Percentiles rank a stretch among this genome's conserved stretches.
Evolutionary conservation across 805 yeast genomes (phyloP).

Genomic region (Saturnispora quitensis): DNA sequence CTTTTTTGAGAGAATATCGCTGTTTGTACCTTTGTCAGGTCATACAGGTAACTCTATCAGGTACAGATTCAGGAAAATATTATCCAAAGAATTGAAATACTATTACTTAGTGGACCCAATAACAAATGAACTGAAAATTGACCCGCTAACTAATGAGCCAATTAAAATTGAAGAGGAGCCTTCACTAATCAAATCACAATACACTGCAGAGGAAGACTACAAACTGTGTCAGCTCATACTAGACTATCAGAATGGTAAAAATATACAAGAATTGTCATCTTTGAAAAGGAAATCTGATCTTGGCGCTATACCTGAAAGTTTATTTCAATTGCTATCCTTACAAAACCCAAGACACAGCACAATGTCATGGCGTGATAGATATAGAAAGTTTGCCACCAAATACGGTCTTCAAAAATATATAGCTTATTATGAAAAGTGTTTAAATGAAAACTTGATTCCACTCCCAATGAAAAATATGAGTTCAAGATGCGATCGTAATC

Average conservation of each 20-base stretch:
- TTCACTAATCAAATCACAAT: constrained; percentile 47
- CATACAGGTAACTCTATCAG: constrained; percentile 76
- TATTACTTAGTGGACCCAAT: constrained; percentile 40
- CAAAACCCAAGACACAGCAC: constrained; percentile 46
- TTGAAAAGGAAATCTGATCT: constrained; percentile 18
- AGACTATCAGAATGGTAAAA: constrained; percentile 17
- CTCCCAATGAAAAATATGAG: constrained; percentile 51
- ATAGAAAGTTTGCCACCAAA: constrained; percentile 56
- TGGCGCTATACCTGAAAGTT: constrained; percentile 27
- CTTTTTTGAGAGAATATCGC: constrained; percentile 54
- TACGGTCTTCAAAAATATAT: constrained; percentile 54
- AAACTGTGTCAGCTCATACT: constrained; percentile 34
- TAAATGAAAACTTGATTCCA: constrained; percentile 33
- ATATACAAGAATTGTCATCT: background rate
- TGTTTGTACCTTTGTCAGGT: constrained; percentile 36
- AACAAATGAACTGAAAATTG: constrained; percentile 34
- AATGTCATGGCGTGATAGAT: constrained; percentile 78
- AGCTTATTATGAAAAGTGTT: constrained; percentile 39
- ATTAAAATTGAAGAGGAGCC: constrained; percentile 36
- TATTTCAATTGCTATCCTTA: constrained; percentile 32
- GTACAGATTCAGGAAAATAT: constrained; percentile 43
- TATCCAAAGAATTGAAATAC: constrained; percentile 33
- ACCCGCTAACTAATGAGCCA: constrained; percentile 32
- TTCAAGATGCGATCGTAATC: constrained; percentile 32
- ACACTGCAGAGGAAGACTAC: constrained; percentile 65